phyloP scores from a whole-genome alignment of 2,329 filamentous ascomycete genomes.

The Cytospora paraplurivora region DNA sequence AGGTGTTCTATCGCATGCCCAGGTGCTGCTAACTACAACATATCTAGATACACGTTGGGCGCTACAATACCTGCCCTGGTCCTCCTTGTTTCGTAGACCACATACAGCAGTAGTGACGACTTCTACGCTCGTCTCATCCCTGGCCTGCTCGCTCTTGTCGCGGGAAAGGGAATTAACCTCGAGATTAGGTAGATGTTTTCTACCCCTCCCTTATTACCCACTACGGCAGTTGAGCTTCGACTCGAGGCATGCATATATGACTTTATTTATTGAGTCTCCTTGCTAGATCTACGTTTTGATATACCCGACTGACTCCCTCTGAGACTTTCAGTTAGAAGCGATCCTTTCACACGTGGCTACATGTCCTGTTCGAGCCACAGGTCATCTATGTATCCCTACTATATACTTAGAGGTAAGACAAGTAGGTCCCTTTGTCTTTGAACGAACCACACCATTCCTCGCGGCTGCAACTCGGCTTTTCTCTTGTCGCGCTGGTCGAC shows the following conservation, averaged over 20 bases:
- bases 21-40: background rate
- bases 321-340: background rate
- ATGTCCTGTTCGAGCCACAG: no score
- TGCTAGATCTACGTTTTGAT: no score
- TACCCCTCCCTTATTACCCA: background rate
- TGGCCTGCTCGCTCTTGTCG: no score
- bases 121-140: no score
- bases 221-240: conserved; percentile 1
- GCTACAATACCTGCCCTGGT: no score
- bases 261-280: background rate
- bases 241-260: background rate
- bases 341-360: background rate
- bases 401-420: no score
- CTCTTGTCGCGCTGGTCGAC: background rate
- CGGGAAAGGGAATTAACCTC: background rate
- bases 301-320: no score
- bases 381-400: no score
- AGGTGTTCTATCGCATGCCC: background rate
- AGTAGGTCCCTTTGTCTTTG: background rate
- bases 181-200: no score
- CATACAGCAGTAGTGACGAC: background rate
- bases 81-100: no score
- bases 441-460: background rate
- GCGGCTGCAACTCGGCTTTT: background rate
- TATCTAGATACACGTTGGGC: no score